Evolutionary conservation across 2,329 filamentous ascomycete genomes (phyloP), one percentile per base, ranked within the genome.

Genomic region (Colletotrichum sidae): DNA sequence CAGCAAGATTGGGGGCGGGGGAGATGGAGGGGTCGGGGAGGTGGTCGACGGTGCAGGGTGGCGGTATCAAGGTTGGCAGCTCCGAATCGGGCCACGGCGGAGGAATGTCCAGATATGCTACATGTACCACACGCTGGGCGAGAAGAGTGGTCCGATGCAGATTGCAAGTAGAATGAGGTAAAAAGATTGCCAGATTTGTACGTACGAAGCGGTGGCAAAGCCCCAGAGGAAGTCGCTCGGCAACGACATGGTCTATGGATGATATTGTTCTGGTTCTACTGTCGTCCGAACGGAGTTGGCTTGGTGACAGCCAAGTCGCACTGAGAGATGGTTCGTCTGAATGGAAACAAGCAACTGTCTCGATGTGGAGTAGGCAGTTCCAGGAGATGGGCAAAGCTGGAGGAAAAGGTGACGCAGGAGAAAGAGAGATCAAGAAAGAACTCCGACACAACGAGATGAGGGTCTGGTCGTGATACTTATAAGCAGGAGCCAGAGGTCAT

Each of bases 211-310:
- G 44, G 92, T 94, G 72, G 92, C 92, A 78, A 93, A 94, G 58
- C 92, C 92, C 91, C 91, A 94, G 67, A 88, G 79, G 77, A 94
- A 93, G 76, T 92, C 90, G 60, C 84, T 83, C 44, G 89, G 89
- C 60, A 93, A 83, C 73, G 83, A 82, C 84, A 87, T 87, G 71
- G 68, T 78, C 71, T 69, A 60, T 42, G 49, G 25, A 8, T 49
- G 25, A 6, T 12, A 15, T 41, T 50, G 39, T 44, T 52, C n/a
- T 51, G 50, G 44, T n/a, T 38, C 9, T 52, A 39, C 15, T 17
- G 47, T 45, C 44, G 38, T 35, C 34, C 17, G 13, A 42, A 8
- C 12, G 54, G 37, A 13, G 25, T 15, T 25, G 25, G 25, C 25
- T 25, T 25, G 25, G 25, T 25, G 25, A 25, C 25, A 25, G 25